A percentile compares a stretch with the other conserved stretches of the same genome.
These are phyloP conservation scores for Eutrema salsugineum DNA, from an alignment of 441 rosid species.

Conservation along the genomic window DNA sequence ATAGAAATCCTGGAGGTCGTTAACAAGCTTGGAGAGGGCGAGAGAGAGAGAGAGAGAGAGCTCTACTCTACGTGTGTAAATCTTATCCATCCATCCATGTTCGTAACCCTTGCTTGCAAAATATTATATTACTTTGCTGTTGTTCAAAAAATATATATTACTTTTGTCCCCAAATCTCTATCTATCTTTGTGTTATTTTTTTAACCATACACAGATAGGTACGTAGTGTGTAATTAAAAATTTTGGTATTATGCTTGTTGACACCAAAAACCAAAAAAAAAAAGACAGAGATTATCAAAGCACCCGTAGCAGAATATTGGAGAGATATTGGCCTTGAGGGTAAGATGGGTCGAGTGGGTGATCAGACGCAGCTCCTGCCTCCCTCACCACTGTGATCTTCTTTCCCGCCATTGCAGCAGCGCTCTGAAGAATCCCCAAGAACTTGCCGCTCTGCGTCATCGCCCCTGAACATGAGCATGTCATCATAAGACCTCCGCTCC, in stretches of 20 bases:
- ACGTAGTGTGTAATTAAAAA: neutral
- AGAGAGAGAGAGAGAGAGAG: neutral
- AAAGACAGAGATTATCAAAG: neutral
- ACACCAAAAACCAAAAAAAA: neutral
- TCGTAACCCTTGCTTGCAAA: neutral
- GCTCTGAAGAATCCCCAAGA: conserved; percentile 68
- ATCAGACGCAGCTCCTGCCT: conserved; percentile 77
- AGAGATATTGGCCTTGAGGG: conserved; percentile 81
- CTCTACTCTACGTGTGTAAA: conserved; percentile 8
- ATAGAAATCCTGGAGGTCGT: conserved; percentile 74
- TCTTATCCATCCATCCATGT: conserved; percentile 12
- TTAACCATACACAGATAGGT: neutral
- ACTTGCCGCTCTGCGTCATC: conserved; percentile 82
- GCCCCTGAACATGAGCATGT: conserved; percentile 98
- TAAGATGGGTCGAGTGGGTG: conserved; percentile 86
- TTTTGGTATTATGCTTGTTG: neutral
- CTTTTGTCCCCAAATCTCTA: neutral
- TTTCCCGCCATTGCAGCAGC: conserved; percentile 69
- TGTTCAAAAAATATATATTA: conserved; percentile 5
- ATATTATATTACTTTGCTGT: conserved; percentile 6
- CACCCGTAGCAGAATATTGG: conserved; percentile 63
- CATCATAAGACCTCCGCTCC: conserved; percentile 83
- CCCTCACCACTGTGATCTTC: conserved; percentile 61
- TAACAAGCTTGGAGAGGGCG: conserved; percentile 31
- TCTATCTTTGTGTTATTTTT: neutral